Conservation (phyloP, 2,329 filamentous ascomycete genomes). For the Alternaria sp. region DNA sequence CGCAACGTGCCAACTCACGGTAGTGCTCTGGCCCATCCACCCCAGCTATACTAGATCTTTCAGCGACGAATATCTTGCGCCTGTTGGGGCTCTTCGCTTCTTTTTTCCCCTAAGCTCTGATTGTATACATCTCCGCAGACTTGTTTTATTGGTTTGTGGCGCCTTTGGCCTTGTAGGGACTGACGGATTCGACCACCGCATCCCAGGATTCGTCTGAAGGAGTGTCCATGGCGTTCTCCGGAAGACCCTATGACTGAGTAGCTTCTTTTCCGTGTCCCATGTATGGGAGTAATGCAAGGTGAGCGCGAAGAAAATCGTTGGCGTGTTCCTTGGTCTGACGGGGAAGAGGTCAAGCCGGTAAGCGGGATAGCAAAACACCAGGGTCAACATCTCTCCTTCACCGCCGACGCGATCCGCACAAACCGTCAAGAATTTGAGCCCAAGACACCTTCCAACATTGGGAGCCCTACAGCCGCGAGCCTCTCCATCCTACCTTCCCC, state of each 20-base stretch:
- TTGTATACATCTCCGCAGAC: neutral
- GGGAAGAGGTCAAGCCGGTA: neutral
- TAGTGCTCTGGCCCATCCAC: neutral
- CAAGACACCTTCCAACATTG: neutral
- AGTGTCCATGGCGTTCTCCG: neutral
- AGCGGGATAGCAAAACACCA: conserved; percentile 1
- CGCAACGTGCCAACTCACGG: neutral
- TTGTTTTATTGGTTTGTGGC: neutral
- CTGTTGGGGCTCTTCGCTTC: neutral
- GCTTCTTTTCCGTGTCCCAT: neutral
- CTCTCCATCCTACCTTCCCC: neutral
- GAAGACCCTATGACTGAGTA: neutral
- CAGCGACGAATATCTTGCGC: too few species aligned
- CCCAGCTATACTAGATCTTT: neutral
- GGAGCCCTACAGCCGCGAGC: neutral
- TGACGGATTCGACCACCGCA: neutral
- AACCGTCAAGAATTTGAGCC: too few species aligned
- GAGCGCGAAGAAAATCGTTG: neutral
- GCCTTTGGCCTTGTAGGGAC: neutral
- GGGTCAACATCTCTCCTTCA: neutral
- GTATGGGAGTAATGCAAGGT: neutral
- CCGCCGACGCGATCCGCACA: neutral
- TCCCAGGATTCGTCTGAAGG: neutral
- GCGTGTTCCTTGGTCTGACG: neutral
- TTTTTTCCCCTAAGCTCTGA: neutral